Evolutionary conservation across 2,329 filamentous ascomycete species (phyloP).

Genomic region (Harringtonia aguacate): DNA sequence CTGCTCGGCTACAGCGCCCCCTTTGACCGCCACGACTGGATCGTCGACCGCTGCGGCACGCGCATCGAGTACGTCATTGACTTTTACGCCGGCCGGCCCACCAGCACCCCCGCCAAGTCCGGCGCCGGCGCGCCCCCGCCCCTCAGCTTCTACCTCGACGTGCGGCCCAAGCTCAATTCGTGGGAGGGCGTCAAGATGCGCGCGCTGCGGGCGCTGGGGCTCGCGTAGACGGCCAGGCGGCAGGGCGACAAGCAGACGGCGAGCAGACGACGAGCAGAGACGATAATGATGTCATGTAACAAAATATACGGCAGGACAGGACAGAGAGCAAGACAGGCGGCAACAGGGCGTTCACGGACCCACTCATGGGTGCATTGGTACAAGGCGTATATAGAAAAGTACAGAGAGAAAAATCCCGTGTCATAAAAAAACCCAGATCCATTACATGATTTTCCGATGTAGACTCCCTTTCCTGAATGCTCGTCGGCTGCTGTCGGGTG

Average conservation of each 20-base stretch:
- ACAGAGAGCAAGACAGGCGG: neutral
- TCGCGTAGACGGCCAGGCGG: too few relatives aligned
- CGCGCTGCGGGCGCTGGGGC: conserved; percentile 35
- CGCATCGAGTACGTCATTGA: conserved; percentile 94
- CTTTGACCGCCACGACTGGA: conserved; percentile 96
- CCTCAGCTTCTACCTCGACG: conserved; percentile 56
- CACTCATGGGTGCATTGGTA: neutral
- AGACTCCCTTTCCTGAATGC: too few relatives aligned
- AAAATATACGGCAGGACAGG: too few relatives aligned
- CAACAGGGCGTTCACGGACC: neutral
- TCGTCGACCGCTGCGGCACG: conserved; percentile 81
- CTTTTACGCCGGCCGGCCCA: conserved; percentile 70
- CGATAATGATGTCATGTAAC: too few relatives aligned
- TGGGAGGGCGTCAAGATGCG: conserved; percentile 62
- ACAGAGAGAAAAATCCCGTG: conserved; percentile 1
- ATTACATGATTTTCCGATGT: neutral
- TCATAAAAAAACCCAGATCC: neutral
- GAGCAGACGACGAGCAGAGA: too few relatives aligned
- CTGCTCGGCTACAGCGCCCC: conserved; percentile 80
- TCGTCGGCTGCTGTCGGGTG: too few relatives aligned
- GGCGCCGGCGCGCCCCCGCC: conserved; percentile 11
- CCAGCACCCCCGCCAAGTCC: conserved; percentile 24
- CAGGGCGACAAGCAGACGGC: too few relatives aligned
- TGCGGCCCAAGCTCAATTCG: conserved; percentile 57
- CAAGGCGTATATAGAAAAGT: neutral